A percentile compares a stretch with the other conserved stretches of the same genome.
Evolutionary conservation across 1,139 yeast species (phyloP).

Genomic region (Suzukiozyma palmioleophila): DNA sequence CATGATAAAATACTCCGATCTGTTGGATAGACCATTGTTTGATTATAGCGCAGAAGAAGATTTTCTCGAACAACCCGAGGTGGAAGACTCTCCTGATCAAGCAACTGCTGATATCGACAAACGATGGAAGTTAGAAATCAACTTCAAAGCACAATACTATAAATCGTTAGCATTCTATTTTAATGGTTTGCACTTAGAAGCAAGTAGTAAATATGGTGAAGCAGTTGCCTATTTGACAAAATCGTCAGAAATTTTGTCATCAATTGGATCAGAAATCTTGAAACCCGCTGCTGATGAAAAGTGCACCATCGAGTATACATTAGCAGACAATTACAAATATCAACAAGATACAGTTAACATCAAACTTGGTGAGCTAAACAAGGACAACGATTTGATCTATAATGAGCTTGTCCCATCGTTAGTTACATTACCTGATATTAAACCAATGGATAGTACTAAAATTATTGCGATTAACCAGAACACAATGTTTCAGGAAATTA

Average conservation of each 20-base stretch:
- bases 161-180: constrained; percentile 45
- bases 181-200: constrained; percentile 48
- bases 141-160: constrained; percentile 47
- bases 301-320: constrained; percentile 28
- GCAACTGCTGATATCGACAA: constrained; percentile 44
- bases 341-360: constrained; percentile 43
- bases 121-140: constrained; percentile 39
- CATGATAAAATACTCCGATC: constrained; percentile 23
- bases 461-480: constrained; percentile 48
- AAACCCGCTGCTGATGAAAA: constrained; percentile 25
- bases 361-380: constrained; percentile 49
- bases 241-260: constrained; percentile 39
- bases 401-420: constrained; percentile 69
- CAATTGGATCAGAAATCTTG: constrained; percentile 21
- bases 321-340: constrained; percentile 40
- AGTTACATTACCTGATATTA: constrained; percentile 53
- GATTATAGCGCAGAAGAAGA: constrained; percentile 16
- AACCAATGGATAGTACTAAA: constrained; percentile 76
- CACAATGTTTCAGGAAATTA: constrained; percentile 32
- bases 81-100: constrained; percentile 23
- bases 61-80: constrained; percentile 9
- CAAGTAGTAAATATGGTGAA: constrained; percentile 60
- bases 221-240: constrained; percentile 65
- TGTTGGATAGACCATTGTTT: constrained; percentile 9
- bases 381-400: constrained; percentile 87